Conservation (phyloP, 2,329 filamentous ascomycete species). For the Fusarium stilboides region DNA sequence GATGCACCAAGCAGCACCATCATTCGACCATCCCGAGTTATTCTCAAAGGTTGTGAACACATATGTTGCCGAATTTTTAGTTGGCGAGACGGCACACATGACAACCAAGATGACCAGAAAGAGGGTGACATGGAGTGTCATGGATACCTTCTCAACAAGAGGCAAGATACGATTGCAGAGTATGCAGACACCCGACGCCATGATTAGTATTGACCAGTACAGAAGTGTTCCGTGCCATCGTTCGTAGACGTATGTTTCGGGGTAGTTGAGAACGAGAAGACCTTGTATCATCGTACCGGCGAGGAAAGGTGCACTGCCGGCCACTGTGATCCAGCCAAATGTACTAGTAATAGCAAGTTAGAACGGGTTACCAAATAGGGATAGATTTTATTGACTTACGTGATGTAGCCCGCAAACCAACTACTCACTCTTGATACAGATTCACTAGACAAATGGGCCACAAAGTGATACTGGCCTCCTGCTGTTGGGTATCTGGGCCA, state of each 20-base stretch:
- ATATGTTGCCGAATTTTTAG: conserved; percentile 25
- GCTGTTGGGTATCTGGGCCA: conserved; percentile 25
- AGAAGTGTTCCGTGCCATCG: conserved; percentile 41
- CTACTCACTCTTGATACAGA: conserved; percentile 11
- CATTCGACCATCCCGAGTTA: conserved; percentile 36
- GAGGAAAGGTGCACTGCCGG: conserved; percentile 38
- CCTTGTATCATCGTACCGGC: conserved; percentile 39
- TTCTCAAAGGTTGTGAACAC: conserved; percentile 39
- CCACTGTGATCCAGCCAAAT: conserved; percentile 31
- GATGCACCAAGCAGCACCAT: conserved; percentile 39
- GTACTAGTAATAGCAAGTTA: neutral
- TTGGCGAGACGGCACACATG: conserved; percentile 26
- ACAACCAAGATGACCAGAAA: conserved; percentile 8
- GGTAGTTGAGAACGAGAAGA: conserved; percentile 35
- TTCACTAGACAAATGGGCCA: conserved; percentile 17
- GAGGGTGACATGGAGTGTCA: conserved; percentile 9
- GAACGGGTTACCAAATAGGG: neutral
- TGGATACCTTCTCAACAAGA: conserved; percentile 31
- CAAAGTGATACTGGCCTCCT: conserved; percentile 41
- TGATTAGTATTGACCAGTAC: conserved; percentile 32
- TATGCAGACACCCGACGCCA: conserved; percentile 11
- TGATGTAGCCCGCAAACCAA: conserved; percentile 38
- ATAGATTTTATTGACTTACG: conserved; percentile 8
- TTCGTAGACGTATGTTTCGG: conserved; percentile 32
- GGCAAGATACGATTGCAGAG: conserved; percentile 33